These are phyloP conservation scores for Hymenotorrendiella dingleyae DNA, from an alignment of 2,329 filamentous ascomycete genomes.

Conservation along the genomic window DNA sequence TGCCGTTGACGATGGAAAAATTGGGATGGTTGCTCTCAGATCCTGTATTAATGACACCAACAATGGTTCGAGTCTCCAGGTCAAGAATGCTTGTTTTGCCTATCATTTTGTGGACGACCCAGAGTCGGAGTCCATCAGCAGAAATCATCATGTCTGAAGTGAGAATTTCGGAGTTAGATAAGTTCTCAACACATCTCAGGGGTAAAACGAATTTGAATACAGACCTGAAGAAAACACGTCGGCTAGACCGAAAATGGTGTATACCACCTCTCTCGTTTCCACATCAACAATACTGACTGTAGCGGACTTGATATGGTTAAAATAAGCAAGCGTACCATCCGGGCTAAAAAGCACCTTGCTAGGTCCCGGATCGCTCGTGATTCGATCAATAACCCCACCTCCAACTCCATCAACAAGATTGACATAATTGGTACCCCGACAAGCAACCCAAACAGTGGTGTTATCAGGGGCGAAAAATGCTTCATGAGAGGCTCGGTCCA, in stretches of 20 bases:
- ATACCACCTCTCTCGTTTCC: background rate
- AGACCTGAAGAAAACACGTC: constrained; percentile 5
- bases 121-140: constrained; percentile 5
- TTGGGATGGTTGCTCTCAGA: constrained; percentile 6
- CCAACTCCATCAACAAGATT: constrained; percentile 1
- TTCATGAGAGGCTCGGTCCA: constrained; percentile 6
- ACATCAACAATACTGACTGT: constrained; percentile 5
- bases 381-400: background rate
- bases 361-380: constrained; percentile 2
- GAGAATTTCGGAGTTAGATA: too few relatives aligned
- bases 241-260: constrained; percentile 1
- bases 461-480: constrained; percentile 3
- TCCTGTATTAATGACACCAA: constrained; percentile 2
- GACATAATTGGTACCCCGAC: constrained; percentile 5
- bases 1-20: constrained; percentile 1
- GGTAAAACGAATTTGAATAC: too few relatives aligned
- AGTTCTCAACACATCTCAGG: too few relatives aligned
- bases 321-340: constrained; percentile 3
- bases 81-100: constrained; percentile 4
- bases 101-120: constrained; percentile 5
- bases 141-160: constrained; percentile 8
- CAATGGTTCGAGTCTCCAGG: background rate
- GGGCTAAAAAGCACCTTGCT: constrained; percentile 7
- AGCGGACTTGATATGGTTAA: constrained; percentile 4
- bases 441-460: constrained; percentile 6